Base-by-base conservation (phyloP, 1,139 yeast genomes). In the Yamadazyma dushanensis region DNA sequence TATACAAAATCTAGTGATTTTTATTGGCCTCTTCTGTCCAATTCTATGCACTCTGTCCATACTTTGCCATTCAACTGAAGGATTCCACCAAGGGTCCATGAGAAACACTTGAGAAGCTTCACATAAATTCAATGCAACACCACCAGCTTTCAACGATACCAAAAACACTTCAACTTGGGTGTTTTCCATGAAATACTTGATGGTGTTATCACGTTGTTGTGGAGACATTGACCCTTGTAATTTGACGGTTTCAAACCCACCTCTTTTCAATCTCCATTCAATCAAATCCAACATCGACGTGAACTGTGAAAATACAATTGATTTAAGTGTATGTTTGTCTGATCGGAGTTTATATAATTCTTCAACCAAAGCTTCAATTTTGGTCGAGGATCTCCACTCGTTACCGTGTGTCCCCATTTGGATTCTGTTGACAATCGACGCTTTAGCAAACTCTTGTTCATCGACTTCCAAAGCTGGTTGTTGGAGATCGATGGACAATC, bases 11-110 rank as follows among this genome's bases (percentile, higher is more conserved):
- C 97, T 73, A 5, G 96, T 88, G 50, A 92, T 89, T 45, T 86
- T 76, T n/a, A 92, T 96, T 0, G 98, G 98, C 44, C 98, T 67
- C 51, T 78, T 86, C 57, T 92, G 99, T 4, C 97, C 97, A 45
- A 92, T 92, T 64, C 98, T 80, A 62, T 92, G 98, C 16, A 92
- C 97, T 62, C 99, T 80, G 60, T 94, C 99, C 66, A 95, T 96
- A 32, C 95, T 85, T 59, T 92, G 98, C 90, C 97, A 92, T 60
- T 92, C 97, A 4, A 89, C 95, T 50, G 95, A 84, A 1, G 97
- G 97, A 55, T 92, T 92, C 97, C 97, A 92, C 97, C 98, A 92
- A 18, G 97, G 97, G 53, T 92, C 98, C 70, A 92, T 72, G 34
- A 92, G 72, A 49, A 92, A 92, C 26, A 92, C 97, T 50, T 90